Evolutionary conservation across 805 yeast species (phyloP).

Genomic region (Candida schatavii): DNA sequence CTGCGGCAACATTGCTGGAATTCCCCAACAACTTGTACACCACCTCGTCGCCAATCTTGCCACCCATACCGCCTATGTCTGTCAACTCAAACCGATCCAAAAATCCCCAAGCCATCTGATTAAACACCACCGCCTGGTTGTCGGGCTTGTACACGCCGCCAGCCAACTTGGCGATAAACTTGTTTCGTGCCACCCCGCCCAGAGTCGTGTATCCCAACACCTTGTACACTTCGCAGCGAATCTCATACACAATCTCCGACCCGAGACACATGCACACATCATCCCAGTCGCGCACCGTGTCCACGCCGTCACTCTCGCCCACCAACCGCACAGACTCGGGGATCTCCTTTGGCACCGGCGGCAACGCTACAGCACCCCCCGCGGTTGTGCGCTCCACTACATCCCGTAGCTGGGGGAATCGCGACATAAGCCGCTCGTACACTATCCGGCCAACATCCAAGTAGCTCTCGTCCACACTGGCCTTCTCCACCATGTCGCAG

Average conservation of each 20-base stretch:
- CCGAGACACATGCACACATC: conserved; percentile 71
- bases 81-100: conserved; percentile 58
- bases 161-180: conserved; percentile 81
- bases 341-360: conserved; percentile 40
- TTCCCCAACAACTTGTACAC: conserved; percentile 42
- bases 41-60: conserved; percentile 71
- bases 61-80: conserved; percentile 91
- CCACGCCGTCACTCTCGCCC: conserved; percentile 1
- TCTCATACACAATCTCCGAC: conserved; percentile 51
- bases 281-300: conserved; percentile 58
- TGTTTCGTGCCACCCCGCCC: conserved; percentile 78
- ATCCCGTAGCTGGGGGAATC: conserved; percentile 46
- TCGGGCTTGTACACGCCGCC: conserved; percentile 84
- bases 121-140: conserved; percentile 72
- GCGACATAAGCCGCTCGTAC: conserved; percentile 36
- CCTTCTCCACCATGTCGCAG: conserved; percentile 80
- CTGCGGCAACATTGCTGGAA: conserved; percentile 15
- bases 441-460: conserved; percentile 76
- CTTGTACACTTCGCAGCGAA: conserved; percentile 51
- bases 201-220: conserved; percentile 82
- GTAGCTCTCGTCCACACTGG: conserved; percentile 93
- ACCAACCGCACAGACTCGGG: conserved; percentile 22
- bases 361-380: conserved; percentile 30
- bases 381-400: conserved; percentile 6
- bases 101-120: conserved; percentile 47